These are phyloP conservation scores for Tricholoma furcatifolium DNA, from an alignment of 768 basidiomycete species.

Conservation along the genomic window DNA sequence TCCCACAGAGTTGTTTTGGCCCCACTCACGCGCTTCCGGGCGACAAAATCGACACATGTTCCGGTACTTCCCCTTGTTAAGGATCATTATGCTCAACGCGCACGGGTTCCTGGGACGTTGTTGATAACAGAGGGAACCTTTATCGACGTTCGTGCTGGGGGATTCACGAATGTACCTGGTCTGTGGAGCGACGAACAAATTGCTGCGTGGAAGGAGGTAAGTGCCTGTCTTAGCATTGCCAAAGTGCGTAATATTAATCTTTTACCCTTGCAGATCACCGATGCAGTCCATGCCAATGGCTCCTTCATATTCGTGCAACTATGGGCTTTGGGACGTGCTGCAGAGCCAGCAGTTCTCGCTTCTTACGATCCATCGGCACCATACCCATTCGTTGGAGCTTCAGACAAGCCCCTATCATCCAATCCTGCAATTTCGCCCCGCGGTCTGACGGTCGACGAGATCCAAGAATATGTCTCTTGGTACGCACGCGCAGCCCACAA, in stretches of 20 bases:
- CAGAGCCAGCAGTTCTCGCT: conserved; percentile 29
- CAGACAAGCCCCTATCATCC: conserved; percentile 25
- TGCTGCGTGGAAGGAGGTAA: conserved; percentile 52
- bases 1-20: conserved; percentile 48
- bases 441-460: conserved; percentile 45
- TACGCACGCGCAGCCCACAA: conserved; percentile 56
- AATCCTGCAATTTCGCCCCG: conserved; percentile 37
- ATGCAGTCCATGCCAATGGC: conserved; percentile 52
- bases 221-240: not conserved
- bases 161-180: conserved; percentile 52
- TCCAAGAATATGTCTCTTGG: conserved; percentile 46
- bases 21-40: conserved; percentile 17
- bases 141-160: conserved; percentile 49
- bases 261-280: conserved; percentile 40
- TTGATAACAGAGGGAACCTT: conserved; percentile 46
- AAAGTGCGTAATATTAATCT: not conserved
- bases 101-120: conserved; percentile 36
- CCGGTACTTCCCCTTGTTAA: conserved; percentile 27
- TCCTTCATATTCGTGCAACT: conserved; percentile 46
- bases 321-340: conserved; percentile 48
- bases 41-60: conserved; percentile 19
- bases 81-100: conserved; percentile 37
- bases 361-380: conserved; percentile 23
- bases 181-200: conserved; percentile 66
- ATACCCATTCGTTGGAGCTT: conserved; percentile 12